These are phyloP conservation scores for Wolfiporia cocos DNA, from an alignment of 1,284 basidiomycete species.

Conservation along the genomic window DNA sequence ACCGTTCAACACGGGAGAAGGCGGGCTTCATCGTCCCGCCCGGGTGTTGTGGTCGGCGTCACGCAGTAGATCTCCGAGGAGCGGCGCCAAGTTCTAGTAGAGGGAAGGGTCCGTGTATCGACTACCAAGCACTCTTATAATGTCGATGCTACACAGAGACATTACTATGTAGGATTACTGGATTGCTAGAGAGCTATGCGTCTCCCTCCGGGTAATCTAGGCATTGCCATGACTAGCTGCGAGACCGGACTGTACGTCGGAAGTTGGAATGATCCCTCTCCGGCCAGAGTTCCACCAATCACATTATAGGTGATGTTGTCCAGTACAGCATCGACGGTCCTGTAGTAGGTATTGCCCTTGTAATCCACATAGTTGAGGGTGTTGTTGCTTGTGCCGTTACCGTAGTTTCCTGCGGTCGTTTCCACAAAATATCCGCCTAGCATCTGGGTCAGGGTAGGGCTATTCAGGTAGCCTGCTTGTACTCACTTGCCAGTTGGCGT, in stretches of 20 bases:
- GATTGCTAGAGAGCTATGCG: conserved; percentile 9
- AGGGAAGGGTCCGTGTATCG: not conserved
- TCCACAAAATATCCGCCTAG: conserved; percentile 51
- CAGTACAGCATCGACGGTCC: conserved; percentile 53
- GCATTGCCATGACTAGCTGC: conserved; percentile 22
- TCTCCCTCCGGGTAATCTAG: conserved; percentile 38
- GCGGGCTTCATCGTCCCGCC: conserved; percentile 16
- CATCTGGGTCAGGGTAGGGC: not conserved
- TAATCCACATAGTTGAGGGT: conserved; percentile 55
- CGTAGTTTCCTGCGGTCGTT: conserved; percentile 42
- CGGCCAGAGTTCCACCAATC: conserved; percentile 50
- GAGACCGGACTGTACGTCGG: conserved; percentile 10
- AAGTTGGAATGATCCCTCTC: conserved; percentile 11
- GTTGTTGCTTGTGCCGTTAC: conserved; percentile 68
- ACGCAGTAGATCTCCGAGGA: conserved; percentile 1
- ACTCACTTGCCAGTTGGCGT: conserved; percentile 51
- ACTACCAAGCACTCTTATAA: not conserved
- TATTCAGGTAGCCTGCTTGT: not conserved
- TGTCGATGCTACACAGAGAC: too few relatives aligned
- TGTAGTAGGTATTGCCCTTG: conserved; percentile 55
- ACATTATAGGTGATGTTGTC: conserved; percentile 57
- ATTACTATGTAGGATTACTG: too few relatives aligned
- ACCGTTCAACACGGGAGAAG: conserved; percentile 37
- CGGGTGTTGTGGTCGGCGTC: conserved; percentile 10
- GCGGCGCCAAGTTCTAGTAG: conserved; percentile 1